Percentiles rank a stretch among this genome's conserved stretches.
Conservation (phyloP, 73 alveolate species). For the Paramecium pentaurelia region DNA sequence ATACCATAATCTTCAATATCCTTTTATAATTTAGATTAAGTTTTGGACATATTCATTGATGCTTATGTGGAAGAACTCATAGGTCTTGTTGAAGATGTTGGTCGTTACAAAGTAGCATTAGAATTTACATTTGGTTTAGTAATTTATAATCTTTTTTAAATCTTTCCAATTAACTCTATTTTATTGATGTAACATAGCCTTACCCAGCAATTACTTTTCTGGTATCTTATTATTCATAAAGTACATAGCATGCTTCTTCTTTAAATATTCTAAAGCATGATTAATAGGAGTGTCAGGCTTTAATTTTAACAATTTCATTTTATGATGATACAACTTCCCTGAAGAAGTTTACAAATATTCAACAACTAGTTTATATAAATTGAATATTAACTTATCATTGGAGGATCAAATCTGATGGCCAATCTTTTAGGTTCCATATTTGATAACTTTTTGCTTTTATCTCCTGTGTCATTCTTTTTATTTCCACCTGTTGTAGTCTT, state of each 20-base stretch:
- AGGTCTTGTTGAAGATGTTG: not conserved
- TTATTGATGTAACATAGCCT: not conserved
- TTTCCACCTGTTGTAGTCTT: not conserved
- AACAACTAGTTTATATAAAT: not conserved
- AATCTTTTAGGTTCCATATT: slow-evolving; percentile 42
- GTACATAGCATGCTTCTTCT: slow-evolving; percentile 84
- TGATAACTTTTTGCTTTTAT: not conserved
- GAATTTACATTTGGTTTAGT: not conserved
- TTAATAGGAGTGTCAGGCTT: slow-evolving; percentile 75
- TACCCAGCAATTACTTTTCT: slow-evolving; percentile 60
- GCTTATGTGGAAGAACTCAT: not conserved
- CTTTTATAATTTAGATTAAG: not conserved
- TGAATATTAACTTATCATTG: slow-evolving; percentile 67
- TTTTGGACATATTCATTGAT: not conserved
- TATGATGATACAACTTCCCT: slow-evolving; percentile 95
- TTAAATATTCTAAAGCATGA: slow-evolving; percentile 81
- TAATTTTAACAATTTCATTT: slow-evolving; percentile 85
- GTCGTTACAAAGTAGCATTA: not conserved
- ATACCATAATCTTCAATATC: slow-evolving; percentile 33
- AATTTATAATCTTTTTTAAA: not conserved
- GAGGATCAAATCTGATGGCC: slow-evolving; percentile 92
- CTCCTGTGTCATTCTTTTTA: not conserved
- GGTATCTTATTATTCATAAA: slow-evolving; percentile 67
- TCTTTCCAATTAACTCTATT: slow-evolving; percentile 55
- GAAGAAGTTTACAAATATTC: slow-evolving; percentile 79